Evolutionary conservation across 1,284 basidiomycete species (phyloP), one percentile per base, ranked within the genome.

Genomic region (Cutaneotrichosporon mucoides): DNA sequence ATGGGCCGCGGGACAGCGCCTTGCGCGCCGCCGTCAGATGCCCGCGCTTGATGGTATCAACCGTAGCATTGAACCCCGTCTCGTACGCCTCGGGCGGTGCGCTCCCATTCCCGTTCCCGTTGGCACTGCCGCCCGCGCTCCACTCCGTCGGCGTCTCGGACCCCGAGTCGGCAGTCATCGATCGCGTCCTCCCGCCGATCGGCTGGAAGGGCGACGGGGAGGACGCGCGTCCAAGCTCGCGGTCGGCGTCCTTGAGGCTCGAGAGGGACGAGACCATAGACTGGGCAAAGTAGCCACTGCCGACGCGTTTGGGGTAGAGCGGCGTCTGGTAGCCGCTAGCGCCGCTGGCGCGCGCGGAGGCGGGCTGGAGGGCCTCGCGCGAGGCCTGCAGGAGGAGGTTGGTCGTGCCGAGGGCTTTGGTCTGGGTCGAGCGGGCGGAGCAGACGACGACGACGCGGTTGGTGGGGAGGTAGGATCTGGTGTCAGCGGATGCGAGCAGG

Each of bases 351-450:
- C 56, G 53, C 24, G 65, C 55, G 48, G 66, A 57, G 46, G 70
- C 59, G 1, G 80, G 77, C 35, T 74, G 72, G n/a, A 92, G 81
- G 0, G 91, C 89, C 78, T 95, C 88, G 6, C 85, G 81, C 0
- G 93, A 90, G 0, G 95, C 93, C 66, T 87, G 86, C 9, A 99
- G 83, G 0, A 99, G 84, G 1, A 99, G 83, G 72, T 92, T 98
- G 12, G 95, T 99, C 0, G 95, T 99, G 6, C 96, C 96, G 3
- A 95, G 83, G 0, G 90, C 88, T 76, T 99, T 99, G 0, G 93
- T 96, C 2, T 89, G 88, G 1, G 92, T 94, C 4, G 94, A 98
- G 7, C 94, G 87, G 2, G 95, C 95, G 0, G 94, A 98, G 74
- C 96, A 99, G 7, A 99, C 95, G 67, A 99, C 82, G 2, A 88